phyloP scores from a whole-genome alignment of 2,329 filamentous ascomycete genomes.

The Cladosporium sp. region DNA sequence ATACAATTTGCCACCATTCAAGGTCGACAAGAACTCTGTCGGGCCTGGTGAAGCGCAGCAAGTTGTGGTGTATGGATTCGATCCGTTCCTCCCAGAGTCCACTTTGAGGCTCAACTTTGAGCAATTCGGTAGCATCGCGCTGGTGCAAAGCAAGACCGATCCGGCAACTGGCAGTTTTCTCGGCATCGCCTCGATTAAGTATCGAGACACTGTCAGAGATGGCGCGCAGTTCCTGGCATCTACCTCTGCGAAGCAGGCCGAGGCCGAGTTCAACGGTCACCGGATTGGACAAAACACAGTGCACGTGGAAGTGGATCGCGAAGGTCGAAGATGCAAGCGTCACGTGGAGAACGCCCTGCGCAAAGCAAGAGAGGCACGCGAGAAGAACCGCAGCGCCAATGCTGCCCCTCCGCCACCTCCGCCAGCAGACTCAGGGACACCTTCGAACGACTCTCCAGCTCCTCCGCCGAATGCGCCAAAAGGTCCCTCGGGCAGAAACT shows the following conservation, averaged over 20 bases:
- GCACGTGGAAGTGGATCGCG: constrained; percentile 83
- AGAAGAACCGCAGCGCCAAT: constrained; percentile 42
- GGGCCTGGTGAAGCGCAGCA: constrained; percentile 87
- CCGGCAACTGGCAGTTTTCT: constrained; percentile 92
- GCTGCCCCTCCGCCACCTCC: constrained; percentile 30
- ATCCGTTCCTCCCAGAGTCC: constrained; percentile 78
- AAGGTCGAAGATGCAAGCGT: constrained; percentile 77
- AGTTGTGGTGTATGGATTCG: constrained; percentile 93
- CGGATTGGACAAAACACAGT: constrained; percentile 77
- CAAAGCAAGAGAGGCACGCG: constrained; percentile 64
- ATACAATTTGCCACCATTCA: constrained; percentile 78
- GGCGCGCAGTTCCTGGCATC: constrained; percentile 65
- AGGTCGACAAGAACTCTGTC: constrained; percentile 82
- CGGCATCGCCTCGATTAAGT: constrained; percentile 88
- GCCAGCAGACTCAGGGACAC: constrained; percentile 33
- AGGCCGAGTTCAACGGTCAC: constrained; percentile 73
- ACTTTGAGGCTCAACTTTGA: constrained; percentile 76
- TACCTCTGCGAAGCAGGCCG: constrained; percentile 78
- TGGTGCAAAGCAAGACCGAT: constrained; percentile 91
- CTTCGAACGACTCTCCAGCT: constrained; percentile 50
- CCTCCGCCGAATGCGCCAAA: constrained; percentile 84
- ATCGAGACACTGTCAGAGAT: constrained; percentile 65
- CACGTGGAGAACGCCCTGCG: constrained; percentile 75
- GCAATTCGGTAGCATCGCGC: constrained; percentile 81
- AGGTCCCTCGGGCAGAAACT: constrained; percentile 66